Evolutionary conservation across 306 rosid genomes (phyloP).

Genomic region (Rosa multiflora): DNA sequence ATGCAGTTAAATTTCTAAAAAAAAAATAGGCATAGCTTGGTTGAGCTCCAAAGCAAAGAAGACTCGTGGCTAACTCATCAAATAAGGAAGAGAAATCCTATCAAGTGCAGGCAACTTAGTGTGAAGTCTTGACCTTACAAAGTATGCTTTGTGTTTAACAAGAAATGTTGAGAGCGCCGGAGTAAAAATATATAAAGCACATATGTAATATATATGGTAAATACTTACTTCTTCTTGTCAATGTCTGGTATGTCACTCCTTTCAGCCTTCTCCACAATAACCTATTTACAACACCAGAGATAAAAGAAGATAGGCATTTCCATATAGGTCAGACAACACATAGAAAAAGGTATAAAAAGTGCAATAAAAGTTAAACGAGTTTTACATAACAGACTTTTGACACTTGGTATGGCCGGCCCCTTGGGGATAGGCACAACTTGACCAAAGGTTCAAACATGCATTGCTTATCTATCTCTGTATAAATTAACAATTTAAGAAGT

Average conservation of each 20-base stretch:
- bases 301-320: conserved; percentile 6
- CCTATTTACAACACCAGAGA: conserved; percentile 39
- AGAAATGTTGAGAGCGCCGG: neutral
- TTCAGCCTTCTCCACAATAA: conserved; percentile 88
- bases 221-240: conserved; percentile 82
- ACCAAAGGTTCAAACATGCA: neutral
- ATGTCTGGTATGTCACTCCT: conserved; percentile 82
- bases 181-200: neutral
- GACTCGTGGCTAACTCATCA: neutral
- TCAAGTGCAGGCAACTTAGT: neutral
- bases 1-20: neutral
- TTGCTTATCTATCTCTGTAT: neutral
- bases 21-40: neutral
- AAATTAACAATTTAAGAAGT: neutral
- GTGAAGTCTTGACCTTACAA: neutral
- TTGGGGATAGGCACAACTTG: too few species aligned
- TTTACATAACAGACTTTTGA: neutral
- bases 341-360: neutral
- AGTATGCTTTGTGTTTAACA: neutral
- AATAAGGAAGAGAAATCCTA: neutral
- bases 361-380: neutral
- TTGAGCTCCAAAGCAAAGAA: neutral
- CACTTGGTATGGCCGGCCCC: neutral
- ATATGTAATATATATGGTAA: conserved; percentile 1
- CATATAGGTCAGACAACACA: neutral